Evolutionary conservation across 2,329 filamentous ascomycete genomes (phyloP).

Genomic region (Paraphaeosphaeria sporulosa): DNA sequence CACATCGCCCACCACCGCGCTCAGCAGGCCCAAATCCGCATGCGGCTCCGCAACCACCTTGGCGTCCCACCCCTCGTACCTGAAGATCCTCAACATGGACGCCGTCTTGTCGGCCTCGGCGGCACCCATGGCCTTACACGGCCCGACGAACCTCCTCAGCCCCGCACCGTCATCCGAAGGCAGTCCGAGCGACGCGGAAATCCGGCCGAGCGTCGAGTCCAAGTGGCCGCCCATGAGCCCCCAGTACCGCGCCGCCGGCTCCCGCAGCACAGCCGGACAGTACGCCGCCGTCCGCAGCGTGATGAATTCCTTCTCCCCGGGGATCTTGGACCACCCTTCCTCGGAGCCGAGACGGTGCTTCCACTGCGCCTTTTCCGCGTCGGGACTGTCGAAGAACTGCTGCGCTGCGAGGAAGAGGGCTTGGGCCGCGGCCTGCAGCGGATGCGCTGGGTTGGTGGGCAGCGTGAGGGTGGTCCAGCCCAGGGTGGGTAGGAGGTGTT

Average conservation of each 20-base stretch:
- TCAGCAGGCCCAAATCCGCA: slow-evolving; percentile 45
- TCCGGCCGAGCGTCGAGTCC: slow-evolving; percentile 30
- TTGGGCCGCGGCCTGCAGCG: slow-evolving; percentile 39
- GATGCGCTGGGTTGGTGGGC: slow-evolving; percentile 32
- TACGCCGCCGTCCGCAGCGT: slow-evolving; percentile 42
- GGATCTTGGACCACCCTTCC: slow-evolving; percentile 47
- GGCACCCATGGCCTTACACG: slow-evolving; percentile 31
- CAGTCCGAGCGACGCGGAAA: slow-evolving; percentile 32
- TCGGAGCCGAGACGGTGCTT: slow-evolving; percentile 43
- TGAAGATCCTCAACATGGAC: slow-evolving; percentile 47
- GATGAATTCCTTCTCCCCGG: slow-evolving; percentile 51
- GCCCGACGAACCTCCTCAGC: slow-evolving; percentile 36
- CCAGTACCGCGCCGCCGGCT: slow-evolving; percentile 43
- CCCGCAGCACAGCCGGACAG: slow-evolving; percentile 41
- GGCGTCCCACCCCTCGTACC: slow-evolving; percentile 45
- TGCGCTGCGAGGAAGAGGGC: slow-evolving; percentile 40
- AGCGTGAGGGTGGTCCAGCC: slow-evolving; percentile 49
- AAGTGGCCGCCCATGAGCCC: slow-evolving; percentile 40
- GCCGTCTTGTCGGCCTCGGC: slow-evolving; percentile 36
- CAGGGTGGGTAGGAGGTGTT: slow-evolving; percentile 37
- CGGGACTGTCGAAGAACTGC: slow-evolving; percentile 40
- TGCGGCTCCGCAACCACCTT: slow-evolving; percentile 49
- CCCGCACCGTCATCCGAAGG: slow-evolving; percentile 22
- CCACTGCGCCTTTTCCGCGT: slow-evolving; percentile 37
- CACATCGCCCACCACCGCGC: slow-evolving; percentile 43